Base-by-base conservation (phyloP, 805 yeast genomes). In the Helenozyma baotianmanensis region DNA sequence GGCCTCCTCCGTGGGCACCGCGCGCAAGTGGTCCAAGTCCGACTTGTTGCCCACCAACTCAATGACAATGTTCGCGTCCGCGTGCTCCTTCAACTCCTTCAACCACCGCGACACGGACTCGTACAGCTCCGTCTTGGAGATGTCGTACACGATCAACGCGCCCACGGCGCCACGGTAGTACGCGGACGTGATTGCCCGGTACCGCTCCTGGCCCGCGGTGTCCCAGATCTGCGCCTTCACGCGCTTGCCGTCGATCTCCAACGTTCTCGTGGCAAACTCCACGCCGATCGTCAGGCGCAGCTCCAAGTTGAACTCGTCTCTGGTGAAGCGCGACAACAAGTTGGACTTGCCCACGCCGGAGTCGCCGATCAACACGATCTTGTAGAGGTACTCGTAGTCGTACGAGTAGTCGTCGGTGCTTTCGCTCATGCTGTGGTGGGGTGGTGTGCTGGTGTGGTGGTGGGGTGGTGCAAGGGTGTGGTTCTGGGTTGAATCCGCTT, bases 161-260 rank as follows among this genome's bases (percentile, higher is more conserved):
- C 98, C 98, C 34, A 89, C 96, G 1, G 98, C 97, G 25, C 97
- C 98, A 57, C 98, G 76, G 61, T 90, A 90, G 66, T 90, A 90
- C 5, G 97, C 97, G 36, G 92, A 80, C 21, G 98, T 92, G 60
- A 90, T 90, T 27, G 98, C 97, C 51, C 98, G 78, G 70, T 92
- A 90, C 60, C 98, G 79, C 63, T 90, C 98, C 68, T 90, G 98
- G 41, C 98, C 98, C 2, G 98, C 98, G 23, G 98, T 90, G 62
- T 90, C 98, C 98, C 98, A 90, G 48, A 88, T 82, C 62, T 87
- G 95, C 4, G 94, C 90, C 59, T 85, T 86, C 48, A 85, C 82
- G 56, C 86, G 67, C 53, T 82, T 83, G 26, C 87, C 88, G 45
- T 83, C 90, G 42, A 84, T 80, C 51, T 83, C 90, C 36, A 92